Evolutionary conservation across 371 early-diverging fungal species (phyloP), one percentile per base, ranked within the genome.

Genomic region (Rhizopus sp.): DNA sequence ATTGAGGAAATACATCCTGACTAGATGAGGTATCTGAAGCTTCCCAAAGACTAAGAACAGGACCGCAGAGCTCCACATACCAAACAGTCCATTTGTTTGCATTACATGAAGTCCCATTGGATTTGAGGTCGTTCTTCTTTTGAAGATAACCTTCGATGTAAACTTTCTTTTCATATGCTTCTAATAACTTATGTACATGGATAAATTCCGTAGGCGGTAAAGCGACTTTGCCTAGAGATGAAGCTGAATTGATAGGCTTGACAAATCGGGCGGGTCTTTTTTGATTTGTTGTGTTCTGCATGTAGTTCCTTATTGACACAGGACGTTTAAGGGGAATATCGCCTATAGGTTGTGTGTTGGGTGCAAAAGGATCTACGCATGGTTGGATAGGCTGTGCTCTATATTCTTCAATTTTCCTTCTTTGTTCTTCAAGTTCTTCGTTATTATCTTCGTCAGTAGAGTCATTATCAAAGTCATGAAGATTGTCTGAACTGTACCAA

Each of bases 31-130:
- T 53, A 6, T 34, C 50, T 15, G 46, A 46, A 16, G 72, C 66
- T 45, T 77, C 70, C 88, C 88, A 90, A 31, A 90, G 77, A 41
- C 77, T 77, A 39, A 90, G 65, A 9, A 80, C 68, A 0, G 89
- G 77, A 4, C 90, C 90, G 49, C 78, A 75, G 32, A 88, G 57
- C 65, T 89, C 89, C 7, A 86, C 86, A 64, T 90, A 89, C 80
- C 82, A 87, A 40, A 70, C 68, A 31, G 79, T 75, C 89, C 90
- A 89, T 45, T 77, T 73, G 42, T 78, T 73, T 41, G 73, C 63
- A 9, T 42, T 57, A 59, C 72, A 79, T 0, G 81, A 68, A n/a
- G 64, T 64, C 0, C 86, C 86, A 55, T 83, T 81, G n/a, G 79
- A 72, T 0, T 73, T 70, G 10, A 73, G 63, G 39, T 85, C 85